Conservation (phyloP, 495 filamentous ascomycete species). For the Staphylotrichum longicolle region DNA sequence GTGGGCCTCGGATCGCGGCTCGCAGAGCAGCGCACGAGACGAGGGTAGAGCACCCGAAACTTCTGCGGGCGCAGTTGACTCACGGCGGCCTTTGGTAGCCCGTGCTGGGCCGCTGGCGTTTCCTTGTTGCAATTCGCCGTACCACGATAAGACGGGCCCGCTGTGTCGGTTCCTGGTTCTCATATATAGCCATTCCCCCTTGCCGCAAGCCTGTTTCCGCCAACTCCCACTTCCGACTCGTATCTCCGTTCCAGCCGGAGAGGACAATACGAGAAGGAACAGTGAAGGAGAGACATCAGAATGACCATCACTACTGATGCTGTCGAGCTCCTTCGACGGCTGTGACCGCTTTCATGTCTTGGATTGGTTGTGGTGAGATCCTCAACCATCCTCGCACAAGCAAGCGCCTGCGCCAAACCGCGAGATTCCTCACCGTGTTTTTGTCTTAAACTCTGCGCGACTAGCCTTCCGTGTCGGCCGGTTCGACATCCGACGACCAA, state of each 20-base stretch:
- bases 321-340: slow-evolving; percentile 10
- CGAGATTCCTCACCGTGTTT: slow-evolving; percentile 10
- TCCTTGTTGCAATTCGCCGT: slow-evolving; percentile 17
- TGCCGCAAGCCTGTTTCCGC: slow-evolving; percentile 13
- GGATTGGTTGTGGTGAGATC: slow-evolving; percentile 14
- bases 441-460: slow-evolving; percentile 18
- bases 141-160: slow-evolving; percentile 26
- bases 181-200: not conserved
- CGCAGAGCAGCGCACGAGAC: not conserved
- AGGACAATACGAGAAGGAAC: not conserved
- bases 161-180: slow-evolving; percentile 11
- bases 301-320: slow-evolving; percentile 13
- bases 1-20: not conserved
- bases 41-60: slow-evolving; percentile 5
- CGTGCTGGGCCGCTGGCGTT: slow-evolving; percentile 19
- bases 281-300: slow-evolving; percentile 5
- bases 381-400: slow-evolving; percentile 17
- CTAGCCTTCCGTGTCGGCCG: slow-evolving; percentile 20
- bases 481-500: slow-evolving; percentile 17
- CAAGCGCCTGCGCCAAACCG: slow-evolving; percentile 24
- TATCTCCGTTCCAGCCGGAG: not conserved
- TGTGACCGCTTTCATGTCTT: slow-evolving; percentile 14
- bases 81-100: slow-evolving; percentile 11
- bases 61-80: slow-evolving; percentile 12
- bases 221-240: not conserved